phyloP scores from a whole-genome alignment of 164 flowering plant genomes.

The Annona cherimola region DNA sequence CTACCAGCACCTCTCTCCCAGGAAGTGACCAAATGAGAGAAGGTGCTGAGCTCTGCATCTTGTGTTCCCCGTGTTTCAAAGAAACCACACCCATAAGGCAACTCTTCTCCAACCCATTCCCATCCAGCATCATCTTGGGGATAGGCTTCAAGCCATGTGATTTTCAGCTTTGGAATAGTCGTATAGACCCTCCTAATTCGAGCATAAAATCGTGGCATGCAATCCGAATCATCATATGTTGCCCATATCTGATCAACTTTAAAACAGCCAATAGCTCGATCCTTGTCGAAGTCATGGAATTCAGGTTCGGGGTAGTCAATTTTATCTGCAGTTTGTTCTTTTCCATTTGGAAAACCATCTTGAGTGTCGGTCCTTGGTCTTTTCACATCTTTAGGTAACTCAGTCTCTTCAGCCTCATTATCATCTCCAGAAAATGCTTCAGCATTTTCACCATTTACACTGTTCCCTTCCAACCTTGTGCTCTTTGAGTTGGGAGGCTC shows the following conservation, averaged over 20 bases:
- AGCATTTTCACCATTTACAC: not conserved
- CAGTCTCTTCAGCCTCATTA: not conserved
- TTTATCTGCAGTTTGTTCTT: not conserved
- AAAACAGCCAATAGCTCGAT: constrained; percentile 25
- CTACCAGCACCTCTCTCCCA: constrained; percentile 7
- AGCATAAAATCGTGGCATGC: constrained; percentile 64
- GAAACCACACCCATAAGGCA: constrained; percentile 48
- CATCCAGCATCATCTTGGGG: constrained; percentile 23
- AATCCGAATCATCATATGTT: constrained; percentile 41
- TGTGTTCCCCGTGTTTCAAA: constrained; percentile 24
- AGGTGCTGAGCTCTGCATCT: constrained; percentile 23
- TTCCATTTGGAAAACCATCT: not conserved
- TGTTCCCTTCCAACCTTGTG: not conserved
- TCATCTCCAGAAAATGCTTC: not conserved
- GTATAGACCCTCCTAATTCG: constrained; percentile 24
- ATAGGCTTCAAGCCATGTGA: constrained; percentile 49
- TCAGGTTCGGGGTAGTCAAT: constrained; percentile 4
- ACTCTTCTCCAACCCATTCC: constrained; percentile 25
- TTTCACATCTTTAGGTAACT: not conserved
- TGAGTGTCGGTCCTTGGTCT: not conserved
- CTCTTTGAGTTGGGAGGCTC: not conserved
- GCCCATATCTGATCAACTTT: constrained; percentile 51
- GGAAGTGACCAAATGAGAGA: constrained; percentile 35
- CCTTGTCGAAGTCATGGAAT: constrained; percentile 17
- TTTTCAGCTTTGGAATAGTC: constrained; percentile 29